Base-by-base conservation (phyloP, 352 stramenopile genomes). In the Lagenidium sp. region DNA sequence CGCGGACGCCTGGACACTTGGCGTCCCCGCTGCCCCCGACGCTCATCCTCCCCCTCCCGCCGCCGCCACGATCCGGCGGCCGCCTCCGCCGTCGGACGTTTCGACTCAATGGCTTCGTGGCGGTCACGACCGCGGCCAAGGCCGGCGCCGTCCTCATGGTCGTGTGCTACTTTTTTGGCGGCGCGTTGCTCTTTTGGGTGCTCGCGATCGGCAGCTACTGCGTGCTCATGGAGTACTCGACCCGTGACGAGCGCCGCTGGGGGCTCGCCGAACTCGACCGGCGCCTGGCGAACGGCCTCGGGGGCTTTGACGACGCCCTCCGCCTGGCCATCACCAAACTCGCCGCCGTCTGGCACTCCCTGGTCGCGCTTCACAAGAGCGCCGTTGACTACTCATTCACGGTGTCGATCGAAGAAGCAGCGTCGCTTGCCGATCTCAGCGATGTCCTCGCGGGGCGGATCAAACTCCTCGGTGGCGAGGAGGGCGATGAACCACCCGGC, bases 371-470 rank as follows among this genome's bases (percentile, higher is more conserved):
- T 16, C 63, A 64, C 18, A 69, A 68, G 29, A 73, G 60, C 28
- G 64, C 53, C 18, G 37, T 79, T 16, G 68, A 76, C 51, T 82
- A 77, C 43, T 72, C 59, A 30, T 58, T 79, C 35, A 82, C 69
- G 20, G 53, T 82, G 11, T 82, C 69, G 7, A 76, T 79, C 22
- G 65, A 60, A 6, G 66, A 73, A 28, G 75, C 63, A 41, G 25
- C 59, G 18, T 43, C 54, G 15, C 44, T 60, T 12, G 15, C 23
- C 18, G 32, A 50, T 20, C 34, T 40, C 3, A 47, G 45, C 23
- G 29, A 50, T 12, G 30, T 43, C 18, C 56, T 68, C 6, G 38
- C 70, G 29, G 35, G 55, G 37, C 35, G 49, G 16, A 30, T 51
- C 22, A 41, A 41, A n/a, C 10, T 50, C 28, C 26, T 50, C n/a